These are phyloP conservation scores for Boechera divaricarpa DNA, from an alignment of 345 rosid species.

Conservation along the genomic window DNA sequence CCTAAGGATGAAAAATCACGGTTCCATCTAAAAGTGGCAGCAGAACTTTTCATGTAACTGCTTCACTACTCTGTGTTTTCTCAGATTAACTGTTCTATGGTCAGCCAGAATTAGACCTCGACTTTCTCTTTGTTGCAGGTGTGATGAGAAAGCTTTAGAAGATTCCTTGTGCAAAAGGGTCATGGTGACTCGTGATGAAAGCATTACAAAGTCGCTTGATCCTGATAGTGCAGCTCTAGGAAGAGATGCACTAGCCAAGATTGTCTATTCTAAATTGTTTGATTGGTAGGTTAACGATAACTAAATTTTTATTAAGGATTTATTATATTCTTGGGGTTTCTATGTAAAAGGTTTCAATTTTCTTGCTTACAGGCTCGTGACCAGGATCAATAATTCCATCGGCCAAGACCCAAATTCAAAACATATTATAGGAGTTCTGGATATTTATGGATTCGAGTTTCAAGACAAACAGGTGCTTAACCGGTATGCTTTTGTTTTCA, in stretches of 20 bases:
- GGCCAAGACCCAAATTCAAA: constrained; percentile 93
- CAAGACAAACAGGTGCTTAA: constrained; percentile 99
- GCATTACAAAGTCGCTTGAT: constrained; percentile 89
- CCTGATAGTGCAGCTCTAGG: constrained; percentile 83
- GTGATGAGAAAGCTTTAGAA: constrained; percentile 85
- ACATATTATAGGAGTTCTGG: constrained; percentile 87
- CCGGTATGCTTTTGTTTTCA: constrained; percentile 70
- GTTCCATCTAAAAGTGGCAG: constrained; percentile 78
- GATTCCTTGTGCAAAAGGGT: constrained; percentile 95
- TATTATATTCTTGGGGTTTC: constrained; percentile 4
- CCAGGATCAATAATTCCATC: constrained; percentile 82
- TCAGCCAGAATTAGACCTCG: constrained; percentile 30
- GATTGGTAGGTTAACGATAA: constrained; percentile 67
- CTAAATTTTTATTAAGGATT: background rate
- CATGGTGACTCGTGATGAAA: constrained; percentile 94
- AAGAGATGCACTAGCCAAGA: constrained; percentile 96
- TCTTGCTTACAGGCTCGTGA: constrained; percentile 75
- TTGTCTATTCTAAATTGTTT: constrained; percentile 88
- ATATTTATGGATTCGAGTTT: constrained; percentile 99
- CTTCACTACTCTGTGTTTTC: constrained; percentile 34
- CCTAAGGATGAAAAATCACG: constrained; percentile 87
- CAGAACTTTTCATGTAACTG: constrained; percentile 84
- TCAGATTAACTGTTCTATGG: constrained; percentile 35
- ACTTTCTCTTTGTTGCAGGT: constrained; percentile 63
- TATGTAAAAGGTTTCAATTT: constrained; percentile 10